These are phyloP conservation scores for Tylopilus sp. DNA, from an alignment of 1,284 basidiomycete genomes.

Conservation along the genomic window DNA sequence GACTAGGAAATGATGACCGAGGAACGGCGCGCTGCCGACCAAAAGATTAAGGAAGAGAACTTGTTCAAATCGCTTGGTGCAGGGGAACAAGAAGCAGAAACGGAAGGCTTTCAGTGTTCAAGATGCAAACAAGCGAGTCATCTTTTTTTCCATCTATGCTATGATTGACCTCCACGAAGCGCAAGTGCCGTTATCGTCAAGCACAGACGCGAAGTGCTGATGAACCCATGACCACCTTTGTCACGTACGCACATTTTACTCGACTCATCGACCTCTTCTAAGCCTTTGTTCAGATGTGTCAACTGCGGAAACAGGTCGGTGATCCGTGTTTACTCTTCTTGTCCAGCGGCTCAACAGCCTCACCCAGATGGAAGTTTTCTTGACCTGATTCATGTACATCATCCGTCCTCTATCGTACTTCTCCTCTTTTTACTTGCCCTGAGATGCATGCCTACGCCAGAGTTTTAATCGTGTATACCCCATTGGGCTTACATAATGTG, in stretches of 20 bases:
- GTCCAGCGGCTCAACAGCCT: conserved; percentile 16
- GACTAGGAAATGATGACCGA: conserved; percentile 93
- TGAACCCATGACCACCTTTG: conserved; percentile 91
- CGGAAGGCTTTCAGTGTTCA: conserved; percentile 96
- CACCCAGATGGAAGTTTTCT: conserved; percentile 70
- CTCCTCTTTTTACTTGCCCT: background rate
- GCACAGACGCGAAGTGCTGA: conserved; percentile 94
- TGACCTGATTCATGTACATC: conserved; percentile 41
- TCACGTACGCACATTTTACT: conserved; percentile 55
- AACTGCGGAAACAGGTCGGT: conserved; percentile 65
- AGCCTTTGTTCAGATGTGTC: conserved; percentile 52
- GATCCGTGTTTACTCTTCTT: conserved; percentile 4
- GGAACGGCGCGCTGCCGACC: conserved; percentile 83
- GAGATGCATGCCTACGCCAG: background rate
- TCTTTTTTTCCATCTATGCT: background rate
- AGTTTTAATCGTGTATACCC: conserved; percentile 33
- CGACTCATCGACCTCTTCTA: background rate
- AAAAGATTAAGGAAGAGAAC: conserved; percentile 86
- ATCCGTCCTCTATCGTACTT: conserved; percentile 16
- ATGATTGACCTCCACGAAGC: conserved; percentile 49
- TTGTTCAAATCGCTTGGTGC: conserved; percentile 92
- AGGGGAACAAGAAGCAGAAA: conserved; percentile 90
- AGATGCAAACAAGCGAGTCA: conserved; percentile 81
- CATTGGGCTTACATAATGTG: conserved; percentile 30
- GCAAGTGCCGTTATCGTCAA: conserved; percentile 92